Conservation (phyloP, 2,329 filamentous ascomycete species). For the Diaporthe sp. region DNA sequence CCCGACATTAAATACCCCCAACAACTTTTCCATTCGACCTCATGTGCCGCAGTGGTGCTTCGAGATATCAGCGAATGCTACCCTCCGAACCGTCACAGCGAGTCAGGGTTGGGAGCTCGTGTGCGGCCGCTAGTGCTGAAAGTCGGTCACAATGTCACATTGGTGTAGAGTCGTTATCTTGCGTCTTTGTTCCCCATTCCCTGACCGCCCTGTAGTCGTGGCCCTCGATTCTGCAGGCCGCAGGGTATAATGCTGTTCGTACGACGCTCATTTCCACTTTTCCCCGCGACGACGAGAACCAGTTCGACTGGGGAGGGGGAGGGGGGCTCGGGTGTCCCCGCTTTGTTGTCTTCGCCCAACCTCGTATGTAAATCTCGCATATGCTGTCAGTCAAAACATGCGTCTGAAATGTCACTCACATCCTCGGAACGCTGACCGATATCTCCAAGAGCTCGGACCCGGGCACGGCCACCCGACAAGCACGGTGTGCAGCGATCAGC, state of each 20-base stretch:
- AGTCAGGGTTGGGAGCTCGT: constrained; percentile 20
- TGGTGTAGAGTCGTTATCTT: constrained; percentile 23
- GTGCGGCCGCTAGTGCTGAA: constrained; percentile 26
- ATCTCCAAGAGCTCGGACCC: neutral
- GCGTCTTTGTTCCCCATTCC: constrained; percentile 4
- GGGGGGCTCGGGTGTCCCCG: neutral
- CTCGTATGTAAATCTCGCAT: neutral
- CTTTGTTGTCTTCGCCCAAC: neutral
- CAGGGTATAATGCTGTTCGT: constrained; percentile 26
- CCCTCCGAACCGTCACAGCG: constrained; percentile 5
- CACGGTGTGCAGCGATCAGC: constrained; percentile 3
- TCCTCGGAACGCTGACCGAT: neutral
- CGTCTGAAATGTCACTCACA: constrained; percentile 8
- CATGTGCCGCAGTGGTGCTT: constrained; percentile 16
- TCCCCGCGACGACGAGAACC: constrained; percentile 13
- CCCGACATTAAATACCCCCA: constrained; percentile 18
- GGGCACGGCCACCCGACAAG: neutral
- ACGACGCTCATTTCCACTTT: constrained; percentile 30
- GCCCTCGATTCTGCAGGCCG: constrained; percentile 18
- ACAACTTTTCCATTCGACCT: neutral
- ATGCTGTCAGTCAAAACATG: neutral
- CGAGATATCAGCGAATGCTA: constrained; percentile 28
- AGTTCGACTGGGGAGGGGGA: neutral
- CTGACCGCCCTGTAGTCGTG: constrained; percentile 18
- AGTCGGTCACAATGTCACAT: constrained; percentile 32